phyloP scores from a whole-genome alignment of 2,329 filamentous ascomycete genomes.

The Furcasterigmium sp. region DNA sequence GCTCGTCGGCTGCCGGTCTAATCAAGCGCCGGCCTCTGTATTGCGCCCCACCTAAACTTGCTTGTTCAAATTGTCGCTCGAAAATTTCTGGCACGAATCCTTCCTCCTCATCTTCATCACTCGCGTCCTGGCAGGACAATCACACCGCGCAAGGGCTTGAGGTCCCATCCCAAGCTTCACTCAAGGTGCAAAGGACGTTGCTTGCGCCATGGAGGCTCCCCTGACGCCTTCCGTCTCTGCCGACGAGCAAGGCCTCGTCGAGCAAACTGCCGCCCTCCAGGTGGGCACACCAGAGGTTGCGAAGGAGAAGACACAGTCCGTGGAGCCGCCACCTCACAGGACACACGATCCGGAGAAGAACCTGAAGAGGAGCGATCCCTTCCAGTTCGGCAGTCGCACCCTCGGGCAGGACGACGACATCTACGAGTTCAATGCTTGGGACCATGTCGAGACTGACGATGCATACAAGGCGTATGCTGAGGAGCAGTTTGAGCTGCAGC shows the following conservation, averaged over 20 bases:
- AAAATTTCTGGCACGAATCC: not conserved
- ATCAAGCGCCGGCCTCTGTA: not conserved
- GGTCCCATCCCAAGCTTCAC: not conserved
- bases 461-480: constrained; percentile 82
- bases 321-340: constrained; percentile 49
- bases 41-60: not conserved
- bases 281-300: constrained; percentile 7
- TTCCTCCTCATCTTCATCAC: not conserved
- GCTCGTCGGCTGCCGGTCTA: not conserved
- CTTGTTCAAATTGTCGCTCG: not conserved
- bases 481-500: constrained; percentile 78
- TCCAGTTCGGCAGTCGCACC: constrained; percentile 88
- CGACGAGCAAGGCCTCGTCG: constrained; percentile 13
- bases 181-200: not conserved
- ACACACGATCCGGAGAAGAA: constrained; percentile 69
- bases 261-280: constrained; percentile 17
- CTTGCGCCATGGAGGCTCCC: constrained; percentile 6
- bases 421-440: constrained; percentile 98
- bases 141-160: not conserved
- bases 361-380: constrained; percentile 84
- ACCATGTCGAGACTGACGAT: constrained; percentile 91
- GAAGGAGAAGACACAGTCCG: constrained; percentile 9
- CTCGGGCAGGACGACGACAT: constrained; percentile 82
- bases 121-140: not conserved
- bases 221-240: not conserved